Percentiles rank a stretch among this genome's conserved stretches.
phyloP scores from a whole-genome alignment of 768 basidiomycete genomes.

The Trametes villosa region DNA sequence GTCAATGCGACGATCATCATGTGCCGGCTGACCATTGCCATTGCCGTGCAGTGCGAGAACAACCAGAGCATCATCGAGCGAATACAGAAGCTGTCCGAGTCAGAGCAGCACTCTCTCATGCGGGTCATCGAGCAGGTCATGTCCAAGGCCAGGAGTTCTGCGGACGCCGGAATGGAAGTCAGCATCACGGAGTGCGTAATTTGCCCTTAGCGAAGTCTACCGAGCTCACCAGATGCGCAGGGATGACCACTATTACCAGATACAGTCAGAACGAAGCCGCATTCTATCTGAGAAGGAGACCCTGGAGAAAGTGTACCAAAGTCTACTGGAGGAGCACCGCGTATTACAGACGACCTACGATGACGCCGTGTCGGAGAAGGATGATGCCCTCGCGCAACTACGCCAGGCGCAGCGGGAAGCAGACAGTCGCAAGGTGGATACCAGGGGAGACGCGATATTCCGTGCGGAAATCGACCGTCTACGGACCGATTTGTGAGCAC shows the following conservation, averaged over 20 bases:
- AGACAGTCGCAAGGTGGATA: slow-evolving; percentile 60
- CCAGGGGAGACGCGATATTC: slow-evolving; percentile 77
- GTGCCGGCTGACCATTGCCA: slow-evolving; percentile 82
- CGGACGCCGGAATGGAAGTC: slow-evolving; percentile 54
- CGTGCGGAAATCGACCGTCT: slow-evolving; percentile 83
- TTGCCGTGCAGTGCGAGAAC: slow-evolving; percentile 86
- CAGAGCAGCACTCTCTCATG: slow-evolving; percentile 89
- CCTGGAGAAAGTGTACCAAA: slow-evolving; percentile 79
- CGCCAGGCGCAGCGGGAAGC: slow-evolving; percentile 61
- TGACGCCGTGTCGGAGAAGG: slow-evolving; percentile 76
- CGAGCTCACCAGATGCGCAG: too few species aligned
- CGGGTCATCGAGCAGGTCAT: slow-evolving; percentile 92
- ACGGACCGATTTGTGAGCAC: slow-evolving; percentile 80
- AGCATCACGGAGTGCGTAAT: slow-evolving; percentile 82
- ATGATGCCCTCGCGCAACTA: slow-evolving; percentile 70
- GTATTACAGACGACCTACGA: slow-evolving; percentile 76
- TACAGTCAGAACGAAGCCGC: slow-evolving; percentile 80
- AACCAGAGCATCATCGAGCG: slow-evolving; percentile 89
- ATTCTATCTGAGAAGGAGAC: slow-evolving; percentile 86
- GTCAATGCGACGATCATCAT: slow-evolving; percentile 68
- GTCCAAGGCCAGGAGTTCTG: slow-evolving; percentile 67
- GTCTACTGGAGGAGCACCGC: slow-evolving; percentile 76
- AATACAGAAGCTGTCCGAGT: slow-evolving; percentile 83
- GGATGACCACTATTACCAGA: slow-evolving; percentile 87
- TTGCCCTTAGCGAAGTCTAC: too few species aligned